Percentiles rank a stretch among this genome's conserved stretches.
phyloP scores from a whole-genome alignment of 1,139 yeast genomes.

The Pichia sp. region DNA sequence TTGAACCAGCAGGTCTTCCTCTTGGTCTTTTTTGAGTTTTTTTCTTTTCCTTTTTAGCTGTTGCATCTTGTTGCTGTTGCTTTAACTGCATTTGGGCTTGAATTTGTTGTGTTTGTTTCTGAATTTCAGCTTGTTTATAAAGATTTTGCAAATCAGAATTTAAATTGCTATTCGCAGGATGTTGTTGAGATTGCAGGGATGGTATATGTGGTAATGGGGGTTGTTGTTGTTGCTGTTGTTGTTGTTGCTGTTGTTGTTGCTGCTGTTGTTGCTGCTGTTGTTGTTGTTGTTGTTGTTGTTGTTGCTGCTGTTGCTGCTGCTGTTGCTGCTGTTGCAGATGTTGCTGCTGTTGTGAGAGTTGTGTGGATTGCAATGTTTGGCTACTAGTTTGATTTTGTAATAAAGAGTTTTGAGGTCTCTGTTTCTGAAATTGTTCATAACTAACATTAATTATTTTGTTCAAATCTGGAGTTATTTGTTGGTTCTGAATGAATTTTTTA shows the following conservation, averaged over 20 bases:
- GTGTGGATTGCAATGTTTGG: neutral
- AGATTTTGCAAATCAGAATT: constrained; percentile 5
- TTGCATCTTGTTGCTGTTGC: constrained; percentile 4
- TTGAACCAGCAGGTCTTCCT: too few relatives aligned
- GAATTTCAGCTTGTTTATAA: constrained; percentile 15
- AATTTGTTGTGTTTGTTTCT: constrained; percentile 16
- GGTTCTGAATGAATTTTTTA: constrained; percentile 52
- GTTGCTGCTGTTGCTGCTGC: neutral
- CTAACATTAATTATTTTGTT: constrained; percentile 33
- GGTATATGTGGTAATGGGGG: neutral
- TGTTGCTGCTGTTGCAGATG: constrained; percentile 18
- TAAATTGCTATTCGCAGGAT: neutral
- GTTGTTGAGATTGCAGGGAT: neutral
- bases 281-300: neutral
- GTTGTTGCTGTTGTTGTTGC: neutral
- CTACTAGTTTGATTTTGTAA: too few relatives aligned
- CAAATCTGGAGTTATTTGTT: constrained; percentile 54
- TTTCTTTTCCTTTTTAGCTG: constrained; percentile 1
- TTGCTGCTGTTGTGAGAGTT: constrained; percentile 15
- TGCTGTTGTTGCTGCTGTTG: neutral
- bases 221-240: neutral
- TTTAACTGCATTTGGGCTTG: constrained; percentile 5
- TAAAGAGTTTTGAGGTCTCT: constrained; percentile 9
- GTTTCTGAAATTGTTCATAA: constrained; percentile 28
- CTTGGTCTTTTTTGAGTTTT: constrained; percentile 1